Evolutionary conservation across 163 green algal genomes (phyloP), one percentile per base, ranked within the genome.

Genomic region (Scenedesmus sp.): DNA sequence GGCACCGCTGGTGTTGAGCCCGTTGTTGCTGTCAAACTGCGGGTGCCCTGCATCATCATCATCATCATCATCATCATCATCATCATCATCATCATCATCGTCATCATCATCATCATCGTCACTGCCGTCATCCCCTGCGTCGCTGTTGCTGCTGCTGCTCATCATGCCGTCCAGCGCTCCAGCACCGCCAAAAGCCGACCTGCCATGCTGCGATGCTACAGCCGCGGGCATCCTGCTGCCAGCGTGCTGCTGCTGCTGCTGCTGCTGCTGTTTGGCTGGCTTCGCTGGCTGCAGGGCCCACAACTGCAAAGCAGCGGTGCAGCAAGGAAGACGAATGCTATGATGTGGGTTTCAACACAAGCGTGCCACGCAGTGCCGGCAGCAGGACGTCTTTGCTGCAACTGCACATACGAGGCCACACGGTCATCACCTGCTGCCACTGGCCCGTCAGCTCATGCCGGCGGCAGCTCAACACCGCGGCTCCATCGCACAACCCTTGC

Each of bases 91-190:
- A 35, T n/a, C 61, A 46, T 40, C 22, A 22, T 20, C 78, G 18
- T 84, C 78, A 22, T 59, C 76, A n/a, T 37, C 65, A 35, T 83
- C 42, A 35, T n/a, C 61, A 46, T 40, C 68, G n/a, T 73, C 53
- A 56, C 44, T 85, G 46, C 33, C 46, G 76, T 26, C 37, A 35
- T 37, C 35, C 7, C 70, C 35, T 26, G 30, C 51, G 26, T 46
- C 33, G 30, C 35, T 61, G 20, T 43, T 65, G 49, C 85, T 83
- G 68, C 68, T 90, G 85, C 85, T 90, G 85, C 85, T 90, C 43
- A 90, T 72, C 40, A 72, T 56, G 26, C 68, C 68, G 30, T 81
- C 42, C 85, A 90, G 83, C 0, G 68, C 85, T 10, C 68, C 44
- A 44, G 43, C 79, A 43, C 85, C 24, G n/a, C 70, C 53, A 83